Percentiles rank a stretch among this genome's conserved stretches.
Conservation (phyloP, 2,329 filamentous ascomycete genomes). For the Venturia aucupariae region DNA sequence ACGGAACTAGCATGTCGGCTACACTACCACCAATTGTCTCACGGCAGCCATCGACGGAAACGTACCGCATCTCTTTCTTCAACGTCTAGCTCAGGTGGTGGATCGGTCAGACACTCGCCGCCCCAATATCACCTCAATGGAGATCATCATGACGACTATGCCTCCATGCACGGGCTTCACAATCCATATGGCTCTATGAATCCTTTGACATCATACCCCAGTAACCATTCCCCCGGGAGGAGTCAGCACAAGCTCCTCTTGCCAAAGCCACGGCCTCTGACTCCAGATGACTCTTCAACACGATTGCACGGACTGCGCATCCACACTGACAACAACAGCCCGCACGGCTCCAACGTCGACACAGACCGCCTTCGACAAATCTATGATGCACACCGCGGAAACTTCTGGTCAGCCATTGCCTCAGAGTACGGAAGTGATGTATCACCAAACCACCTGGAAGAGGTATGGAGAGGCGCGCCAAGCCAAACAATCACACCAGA, state of each 20-base stretch:
- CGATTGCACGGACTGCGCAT: constrained; percentile 24
- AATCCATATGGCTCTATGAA: constrained; percentile 31
- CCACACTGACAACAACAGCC: constrained; percentile 29
- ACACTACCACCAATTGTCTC: constrained; percentile 78
- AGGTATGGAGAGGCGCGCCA: constrained; percentile 48
- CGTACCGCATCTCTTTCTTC: constrained; percentile 59
- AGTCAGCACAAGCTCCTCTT: constrained; percentile 40
- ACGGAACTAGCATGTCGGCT: constrained; percentile 80
- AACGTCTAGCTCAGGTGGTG: constrained; percentile 38
- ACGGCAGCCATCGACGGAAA: constrained; percentile 72
- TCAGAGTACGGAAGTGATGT: constrained; percentile 59
- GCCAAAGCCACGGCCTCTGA: constrained; percentile 50
- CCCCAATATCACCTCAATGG: constrained; percentile 12
- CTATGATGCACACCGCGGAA: constrained; percentile 59
- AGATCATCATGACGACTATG: constrained; percentile 25
- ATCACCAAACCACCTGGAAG: constrained; percentile 56
- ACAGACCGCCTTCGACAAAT: constrained; percentile 59
- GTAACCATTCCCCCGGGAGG: constrained; percentile 18
- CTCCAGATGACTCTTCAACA: constrained; percentile 29
- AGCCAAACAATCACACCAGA: constrained; percentile 30
- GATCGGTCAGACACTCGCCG: constrained; percentile 15
- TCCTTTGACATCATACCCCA: constrained; percentile 28
- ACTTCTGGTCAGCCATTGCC: constrained; percentile 66
- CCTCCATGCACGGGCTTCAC: constrained; percentile 28
- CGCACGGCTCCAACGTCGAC: constrained; percentile 48